Percentiles rank a stretch among this genome's conserved stretches.
Evolutionary conservation across 1,139 yeast genomes (phyloP).

Genomic region (Eremothecium cymbalariae): DNA sequence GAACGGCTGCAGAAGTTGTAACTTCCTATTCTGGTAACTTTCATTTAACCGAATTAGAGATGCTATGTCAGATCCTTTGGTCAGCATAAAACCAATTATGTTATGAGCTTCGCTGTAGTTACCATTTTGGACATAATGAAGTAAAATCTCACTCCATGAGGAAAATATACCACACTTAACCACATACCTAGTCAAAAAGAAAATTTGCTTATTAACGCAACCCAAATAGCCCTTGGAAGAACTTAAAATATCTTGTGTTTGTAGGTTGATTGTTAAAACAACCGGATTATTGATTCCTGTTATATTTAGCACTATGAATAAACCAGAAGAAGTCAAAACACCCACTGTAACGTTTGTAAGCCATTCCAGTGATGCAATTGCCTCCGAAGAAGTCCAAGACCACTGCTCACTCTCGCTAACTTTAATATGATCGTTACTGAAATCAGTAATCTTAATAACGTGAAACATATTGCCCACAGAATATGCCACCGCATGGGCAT

Average conservation of each 20-base stretch:
- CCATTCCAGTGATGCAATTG: constrained; percentile 55
- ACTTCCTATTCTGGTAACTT: constrained; percentile 38
- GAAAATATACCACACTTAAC: constrained; percentile 23
- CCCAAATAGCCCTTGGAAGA: constrained; percentile 36
- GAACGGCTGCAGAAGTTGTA: constrained; percentile 47
- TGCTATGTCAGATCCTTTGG: constrained; percentile 29
- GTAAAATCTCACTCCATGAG: constrained; percentile 29
- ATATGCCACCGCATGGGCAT: constrained; percentile 12
- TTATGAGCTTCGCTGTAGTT: constrained; percentile 35
- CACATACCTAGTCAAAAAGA: constrained; percentile 22
- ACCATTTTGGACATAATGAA: constrained; percentile 27
- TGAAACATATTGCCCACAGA: constrained; percentile 11
- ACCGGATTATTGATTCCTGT: constrained; percentile 12
- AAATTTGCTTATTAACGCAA: constrained; percentile 15
- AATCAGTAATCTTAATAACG: constrained; percentile 1
- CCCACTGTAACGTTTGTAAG: constrained; percentile 43
- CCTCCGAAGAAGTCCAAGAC: constrained; percentile 38
- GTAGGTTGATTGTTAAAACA: constrained; percentile 38
- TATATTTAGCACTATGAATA: constrained; percentile 38
- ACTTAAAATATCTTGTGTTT: constrained; percentile 36
- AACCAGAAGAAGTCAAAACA: constrained; percentile 44
- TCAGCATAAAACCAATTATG: constrained; percentile 41
- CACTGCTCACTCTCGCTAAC: constrained; percentile 30
- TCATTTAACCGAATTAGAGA: constrained; percentile 19
- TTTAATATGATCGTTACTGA: constrained; percentile 1